Evolutionary conservation across 2,329 filamentous ascomycete species (phyloP).

Genomic region (Penicillium concentricum): DNA sequence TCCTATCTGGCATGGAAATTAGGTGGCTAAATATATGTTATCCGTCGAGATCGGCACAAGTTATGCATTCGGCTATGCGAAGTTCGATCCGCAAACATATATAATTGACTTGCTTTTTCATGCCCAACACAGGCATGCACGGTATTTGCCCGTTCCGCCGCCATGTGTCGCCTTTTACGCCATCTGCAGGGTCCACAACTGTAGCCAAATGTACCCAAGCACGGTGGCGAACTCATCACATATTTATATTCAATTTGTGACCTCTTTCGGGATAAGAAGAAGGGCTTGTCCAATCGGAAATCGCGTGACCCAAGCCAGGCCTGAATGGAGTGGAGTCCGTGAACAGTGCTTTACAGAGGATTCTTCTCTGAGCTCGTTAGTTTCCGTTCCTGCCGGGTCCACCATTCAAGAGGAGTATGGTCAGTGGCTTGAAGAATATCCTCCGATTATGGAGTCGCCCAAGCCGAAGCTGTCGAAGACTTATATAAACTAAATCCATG

Average conservation of each 20-base stretch:
- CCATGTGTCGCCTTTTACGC: neutral
- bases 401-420: neutral
- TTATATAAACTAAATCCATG: slow-evolving; percentile 4
- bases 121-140: neutral
- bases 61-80: slow-evolving; percentile 3
- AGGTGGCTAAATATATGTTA: neutral
- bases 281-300: neutral
- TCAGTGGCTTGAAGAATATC: slow-evolving; percentile 4
- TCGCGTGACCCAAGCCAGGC: neutral
- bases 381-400: neutral
- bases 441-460: neutral
- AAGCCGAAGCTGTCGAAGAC: neutral
- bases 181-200: neutral
- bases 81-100: neutral
- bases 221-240: neutral
- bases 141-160: too few species aligned
- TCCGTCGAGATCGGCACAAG: slow-evolving; percentile 1
- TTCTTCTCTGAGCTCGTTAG: neutral
- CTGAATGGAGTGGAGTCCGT: neutral
- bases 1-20: neutral
- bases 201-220: neutral
- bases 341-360: neutral
- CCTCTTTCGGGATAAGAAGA: neutral
- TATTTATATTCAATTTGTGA: neutral
- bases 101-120: neutral